Evolutionary conservation across 2,329 filamentous ascomycete genomes (phyloP), one percentile per base, ranked within the genome.

Genomic region (Phialemonium atrogriseum): DNA sequence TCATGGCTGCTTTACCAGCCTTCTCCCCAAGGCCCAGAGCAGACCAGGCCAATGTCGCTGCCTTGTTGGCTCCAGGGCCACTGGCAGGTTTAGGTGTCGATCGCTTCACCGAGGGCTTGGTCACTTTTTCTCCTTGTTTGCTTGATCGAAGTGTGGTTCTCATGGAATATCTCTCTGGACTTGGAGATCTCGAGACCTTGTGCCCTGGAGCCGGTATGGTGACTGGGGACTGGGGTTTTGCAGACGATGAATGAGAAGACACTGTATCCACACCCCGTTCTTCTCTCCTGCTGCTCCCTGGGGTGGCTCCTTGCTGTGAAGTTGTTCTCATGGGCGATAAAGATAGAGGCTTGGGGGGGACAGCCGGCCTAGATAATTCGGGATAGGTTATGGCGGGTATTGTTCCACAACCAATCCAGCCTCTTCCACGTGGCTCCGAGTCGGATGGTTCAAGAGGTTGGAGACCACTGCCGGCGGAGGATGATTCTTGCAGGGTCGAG

Each of bases 371-470:
- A n/a, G 83, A 81, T n/a, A 94, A 65, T 44, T 93, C 81, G 5
- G 77, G 72, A 51, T 93, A 94, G 37, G 70, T 78, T 29, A 88
- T 73, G 7, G 84, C 81, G 27, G 84, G 85, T 40, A 94, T 80
- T 2, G 84, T 91, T 10, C 85, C 84, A 41, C 80, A 71, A 24
- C 84, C 87, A 47, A 94, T 81, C 66, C 76, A 88, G 4, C 74
- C 77, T 40, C 59, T 66, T 32, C 35, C 27, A n/a, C 42, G 33
- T 8, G 26, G 30, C 25, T 40, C 40, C 23, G 32, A 28, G 29
- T 52, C 44, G 8, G 32, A 32, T 9, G 34, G 33, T 8, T 37
- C 34, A 15, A 19, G 14, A 28, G 27, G 21, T 12, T 15, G 18
- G 17, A 18, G 26, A 25, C 13, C 13, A 14, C 22, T 20, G 4